phyloP scores from a whole-genome alignment of 306 rosid species.

The Oxytropis ochrocephala region DNA sequence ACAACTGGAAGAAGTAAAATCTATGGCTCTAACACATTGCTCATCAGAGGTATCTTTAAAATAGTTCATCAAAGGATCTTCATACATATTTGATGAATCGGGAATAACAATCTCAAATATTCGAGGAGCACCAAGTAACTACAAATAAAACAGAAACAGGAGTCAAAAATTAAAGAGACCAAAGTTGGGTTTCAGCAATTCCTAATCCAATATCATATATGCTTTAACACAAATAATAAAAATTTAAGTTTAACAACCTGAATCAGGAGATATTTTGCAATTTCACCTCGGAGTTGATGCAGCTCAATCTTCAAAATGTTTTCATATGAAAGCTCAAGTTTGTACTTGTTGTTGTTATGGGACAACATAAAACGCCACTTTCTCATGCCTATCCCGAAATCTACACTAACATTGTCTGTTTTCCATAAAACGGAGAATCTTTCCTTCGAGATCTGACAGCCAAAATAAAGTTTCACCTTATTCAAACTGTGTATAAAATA shows the following conservation, averaged over 20 bases:
- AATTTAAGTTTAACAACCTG: conserved; percentile 47
- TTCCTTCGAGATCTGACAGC: conserved; percentile 53
- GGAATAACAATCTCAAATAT: conserved; percentile 34
- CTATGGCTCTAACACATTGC: conserved; percentile 61
- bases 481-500: conserved; percentile 23
- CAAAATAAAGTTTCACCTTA: conserved; percentile 44
- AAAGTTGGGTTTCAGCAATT: neutral
- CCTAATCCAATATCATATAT: neutral
- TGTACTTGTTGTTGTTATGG: conserved; percentile 23
- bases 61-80: conserved; percentile 32
- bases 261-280: conserved; percentile 50
- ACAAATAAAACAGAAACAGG: neutral
- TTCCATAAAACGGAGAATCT: conserved; percentile 39
- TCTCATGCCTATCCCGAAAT: conserved; percentile 44
- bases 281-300: conserved; percentile 32
- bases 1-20: conserved; percentile 48
- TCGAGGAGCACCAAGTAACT: conserved; percentile 78
- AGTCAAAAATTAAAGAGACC: no score
- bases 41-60: conserved; percentile 38
- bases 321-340: conserved; percentile 55
- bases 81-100: conserved; percentile 18
- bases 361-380: conserved; percentile 35
- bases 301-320: conserved; percentile 65
- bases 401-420: conserved; percentile 27
- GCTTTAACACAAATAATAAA: neutral